Percentiles rank a stretch among this genome's conserved stretches.
phyloP scores from a whole-genome alignment of 495 filamentous ascomycete genomes.

The Aspergillus leporis region DNA sequence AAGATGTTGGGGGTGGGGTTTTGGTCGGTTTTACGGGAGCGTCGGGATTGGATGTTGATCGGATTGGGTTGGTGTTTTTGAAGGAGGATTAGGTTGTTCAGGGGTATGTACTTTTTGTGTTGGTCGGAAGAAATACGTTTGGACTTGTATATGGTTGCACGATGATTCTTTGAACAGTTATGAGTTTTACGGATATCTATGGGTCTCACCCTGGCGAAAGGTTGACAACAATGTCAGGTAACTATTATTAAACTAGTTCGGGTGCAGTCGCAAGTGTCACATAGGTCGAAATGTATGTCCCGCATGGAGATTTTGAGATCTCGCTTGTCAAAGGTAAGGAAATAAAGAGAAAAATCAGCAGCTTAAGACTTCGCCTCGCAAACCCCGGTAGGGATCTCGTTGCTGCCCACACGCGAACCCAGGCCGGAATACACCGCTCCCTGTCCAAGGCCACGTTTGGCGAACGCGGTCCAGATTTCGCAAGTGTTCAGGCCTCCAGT shows the following conservation, averaged over 20 bases:
- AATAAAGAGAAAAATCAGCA: no score
- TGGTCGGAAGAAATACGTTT: no score
- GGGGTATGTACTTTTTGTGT: no score
- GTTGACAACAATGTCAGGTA: no score
- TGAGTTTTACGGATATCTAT: no score
- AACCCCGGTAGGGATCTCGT: not conserved
- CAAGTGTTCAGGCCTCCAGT: slow-evolving; percentile 52
- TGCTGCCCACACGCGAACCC: not conserved
- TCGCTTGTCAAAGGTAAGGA: no score
- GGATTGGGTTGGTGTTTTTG: not conserved
- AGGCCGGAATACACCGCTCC: not conserved
- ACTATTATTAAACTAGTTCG: no score
- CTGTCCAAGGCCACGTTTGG: slow-evolving; percentile 49
- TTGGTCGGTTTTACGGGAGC: not conserved
- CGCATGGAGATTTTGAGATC: no score
- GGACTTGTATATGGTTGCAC: not conserved
- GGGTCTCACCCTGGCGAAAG: no score
- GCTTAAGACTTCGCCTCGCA: not conserved
- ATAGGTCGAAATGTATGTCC: no score
- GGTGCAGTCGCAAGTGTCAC: no score
- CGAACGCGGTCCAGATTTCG: slow-evolving; percentile 54
- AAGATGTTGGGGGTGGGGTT: not conserved
- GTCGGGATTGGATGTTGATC: not conserved
- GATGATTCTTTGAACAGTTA: no score
- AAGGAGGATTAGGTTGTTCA: not conserved